A percentile compares a stretch with the other conserved stretches of the same genome.
Evolutionary conservation across 1,284 basidiomycete species (phyloP).

Genomic region (Trichosporon sp.): DNA sequence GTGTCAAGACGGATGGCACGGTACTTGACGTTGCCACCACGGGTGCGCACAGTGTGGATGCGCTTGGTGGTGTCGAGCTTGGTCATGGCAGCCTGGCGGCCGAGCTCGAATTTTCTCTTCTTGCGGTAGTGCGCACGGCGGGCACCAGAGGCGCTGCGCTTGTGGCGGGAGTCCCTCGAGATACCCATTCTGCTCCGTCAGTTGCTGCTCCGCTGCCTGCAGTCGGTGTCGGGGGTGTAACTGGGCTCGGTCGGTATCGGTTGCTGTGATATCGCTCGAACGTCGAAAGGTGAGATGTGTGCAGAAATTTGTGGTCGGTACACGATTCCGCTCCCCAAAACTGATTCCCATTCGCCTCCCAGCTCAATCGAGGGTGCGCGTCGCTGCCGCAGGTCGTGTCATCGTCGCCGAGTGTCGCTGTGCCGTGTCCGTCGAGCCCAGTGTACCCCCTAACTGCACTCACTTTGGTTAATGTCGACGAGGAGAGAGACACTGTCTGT

Average conservation of each 20-base stretch:
- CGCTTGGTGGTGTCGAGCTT: slow-evolving; percentile 84
- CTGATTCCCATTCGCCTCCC: not conserved
- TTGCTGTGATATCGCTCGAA: not conserved
- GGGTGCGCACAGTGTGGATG: slow-evolving; percentile 84
- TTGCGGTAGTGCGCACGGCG: slow-evolving; percentile 88
- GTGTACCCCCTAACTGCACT: not conserved
- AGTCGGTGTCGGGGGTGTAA: not conserved
- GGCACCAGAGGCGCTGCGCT: slow-evolving; percentile 86
- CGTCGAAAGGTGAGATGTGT: too few relatives aligned
- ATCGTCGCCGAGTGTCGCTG: not conserved
- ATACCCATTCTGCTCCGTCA: slow-evolving; percentile 60
- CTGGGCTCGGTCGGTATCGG: not conserved
- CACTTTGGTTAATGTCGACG: not conserved
- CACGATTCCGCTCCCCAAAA: not conserved
- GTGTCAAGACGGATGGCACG: slow-evolving; percentile 88
- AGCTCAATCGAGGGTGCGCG: not conserved
- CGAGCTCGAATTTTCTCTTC: slow-evolving; percentile 98
- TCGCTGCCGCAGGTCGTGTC: not conserved
- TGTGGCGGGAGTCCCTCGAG: slow-evolving; percentile 88
- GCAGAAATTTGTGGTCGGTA: not conserved
- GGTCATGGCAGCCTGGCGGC: slow-evolving; percentile 90
- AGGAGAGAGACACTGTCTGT: not conserved
- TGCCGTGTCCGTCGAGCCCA: not conserved
- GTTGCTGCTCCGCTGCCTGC: not conserved
- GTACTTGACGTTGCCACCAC: slow-evolving; percentile 89